phyloP scores from a whole-genome alignment of 2,329 filamentous ascomycete genomes.

The Colletotrichum sansevieriae region DNA sequence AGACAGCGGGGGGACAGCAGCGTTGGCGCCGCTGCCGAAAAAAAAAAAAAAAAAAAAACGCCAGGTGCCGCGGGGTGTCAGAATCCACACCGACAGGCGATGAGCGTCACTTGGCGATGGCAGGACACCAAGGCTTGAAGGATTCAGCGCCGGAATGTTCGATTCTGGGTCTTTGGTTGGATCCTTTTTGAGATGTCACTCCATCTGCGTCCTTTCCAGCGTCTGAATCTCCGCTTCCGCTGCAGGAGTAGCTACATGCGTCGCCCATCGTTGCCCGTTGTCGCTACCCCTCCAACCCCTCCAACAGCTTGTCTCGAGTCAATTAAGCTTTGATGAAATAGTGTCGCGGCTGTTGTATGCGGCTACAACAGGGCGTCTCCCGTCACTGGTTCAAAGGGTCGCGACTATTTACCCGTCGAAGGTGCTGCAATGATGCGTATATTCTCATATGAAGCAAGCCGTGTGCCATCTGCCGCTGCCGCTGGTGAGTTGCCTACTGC shows the following conservation, averaged over 20 bases:
- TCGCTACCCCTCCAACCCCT: conserved; percentile 20
- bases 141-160: conserved; percentile 5
- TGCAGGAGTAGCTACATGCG: conserved; percentile 22
- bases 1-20: background rate
- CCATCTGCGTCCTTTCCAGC: background rate
- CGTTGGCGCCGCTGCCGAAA: background rate
- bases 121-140: conserved; percentile 20
- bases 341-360: too few species aligned
- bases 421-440: background rate
- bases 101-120: conserved; percentile 11
- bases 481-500: background rate
- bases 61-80: conserved; percentile 22
- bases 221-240: conserved; percentile 1
- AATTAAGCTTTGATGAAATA: background rate
- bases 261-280: background rate
- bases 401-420: too few species aligned
- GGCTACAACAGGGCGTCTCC: too few species aligned
- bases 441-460: background rate
- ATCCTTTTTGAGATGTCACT: background rate
- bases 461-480: background rate
- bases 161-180: conserved; percentile 3
- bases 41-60: background rate
- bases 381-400: too few species aligned
- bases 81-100: background rate
- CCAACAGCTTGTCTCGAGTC: background rate